Evolutionary conservation across 495 filamentous ascomycete species (phyloP).

Genomic region (Penicillium simplicissimum): DNA sequence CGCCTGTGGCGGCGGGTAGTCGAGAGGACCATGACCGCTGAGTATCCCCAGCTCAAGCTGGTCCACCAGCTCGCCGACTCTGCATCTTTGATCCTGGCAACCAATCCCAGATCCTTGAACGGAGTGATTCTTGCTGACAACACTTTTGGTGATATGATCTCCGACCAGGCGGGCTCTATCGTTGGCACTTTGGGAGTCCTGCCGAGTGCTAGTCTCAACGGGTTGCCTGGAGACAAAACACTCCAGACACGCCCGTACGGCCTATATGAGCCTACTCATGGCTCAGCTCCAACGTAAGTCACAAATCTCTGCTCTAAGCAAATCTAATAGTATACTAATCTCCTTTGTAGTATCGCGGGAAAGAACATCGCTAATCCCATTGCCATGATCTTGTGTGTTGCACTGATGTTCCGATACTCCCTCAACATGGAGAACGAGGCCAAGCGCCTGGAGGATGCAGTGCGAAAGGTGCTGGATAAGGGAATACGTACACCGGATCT

Average conservation of each 20-base stretch:
- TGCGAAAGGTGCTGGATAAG: slow-evolving; percentile 71
- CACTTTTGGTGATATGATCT: slow-evolving; percentile 55
- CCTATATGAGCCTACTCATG: slow-evolving; percentile 45
- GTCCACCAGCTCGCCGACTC: slow-evolving; percentile 53
- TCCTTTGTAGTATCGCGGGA: slow-evolving; percentile 34
- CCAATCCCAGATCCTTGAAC: slow-evolving; percentile 49
- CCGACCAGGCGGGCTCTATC: slow-evolving; percentile 51
- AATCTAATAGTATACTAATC: neutral
- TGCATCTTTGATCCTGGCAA: slow-evolving; percentile 50
- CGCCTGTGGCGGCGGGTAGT: slow-evolving; percentile 51
- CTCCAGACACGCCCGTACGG: slow-evolving; percentile 40
- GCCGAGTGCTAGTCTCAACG: slow-evolving; percentile 51
- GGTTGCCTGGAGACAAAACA: slow-evolving; percentile 38
- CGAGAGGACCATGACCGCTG: slow-evolving; percentile 43
- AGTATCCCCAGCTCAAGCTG: slow-evolving; percentile 50
- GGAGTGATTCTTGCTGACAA: slow-evolving; percentile 53
- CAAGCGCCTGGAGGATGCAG: slow-evolving; percentile 73
- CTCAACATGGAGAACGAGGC: slow-evolving; percentile 74
- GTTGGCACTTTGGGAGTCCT: slow-evolving; percentile 51
- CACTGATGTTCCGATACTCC: slow-evolving; percentile 92
- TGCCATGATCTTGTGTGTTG: slow-evolving; percentile 82
- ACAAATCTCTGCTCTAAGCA: neutral
- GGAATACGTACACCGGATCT: slow-evolving; percentile 78
- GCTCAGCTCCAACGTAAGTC: slow-evolving; percentile 43
- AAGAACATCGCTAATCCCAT: slow-evolving; percentile 60